Conservation (phyloP, 305 asterid species). For the Fraxinus sp. region DNA sequence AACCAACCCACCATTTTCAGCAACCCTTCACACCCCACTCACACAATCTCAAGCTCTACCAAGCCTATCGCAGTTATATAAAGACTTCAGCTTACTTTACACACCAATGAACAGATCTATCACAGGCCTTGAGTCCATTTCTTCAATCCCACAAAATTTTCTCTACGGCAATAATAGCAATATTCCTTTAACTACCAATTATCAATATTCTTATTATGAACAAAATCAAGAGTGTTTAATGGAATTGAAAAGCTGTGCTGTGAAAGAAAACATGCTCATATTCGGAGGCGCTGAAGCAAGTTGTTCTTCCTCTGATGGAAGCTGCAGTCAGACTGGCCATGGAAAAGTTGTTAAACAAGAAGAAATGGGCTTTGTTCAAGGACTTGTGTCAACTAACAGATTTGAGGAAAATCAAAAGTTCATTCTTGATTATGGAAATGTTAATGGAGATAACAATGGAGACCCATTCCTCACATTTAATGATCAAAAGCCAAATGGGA, state of each 20-base stretch:
- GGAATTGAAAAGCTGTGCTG: constrained; percentile 33
- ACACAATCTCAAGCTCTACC: constrained; percentile 29
- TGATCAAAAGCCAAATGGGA: constrained; percentile 31
- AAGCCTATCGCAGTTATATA: constrained; percentile 26
- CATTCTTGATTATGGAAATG: constrained; percentile 36
- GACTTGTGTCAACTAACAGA: constrained; percentile 21
- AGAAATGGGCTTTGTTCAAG: constrained; percentile 21
- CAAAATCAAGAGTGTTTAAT: constrained; percentile 39
- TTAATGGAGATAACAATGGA: neutral
- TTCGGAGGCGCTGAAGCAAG: constrained; percentile 48
- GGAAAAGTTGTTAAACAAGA: constrained; percentile 54
- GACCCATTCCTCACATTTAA: neutral
- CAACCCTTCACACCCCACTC: constrained; percentile 26
- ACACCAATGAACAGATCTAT: constrained; percentile 26
- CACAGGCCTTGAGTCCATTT: constrained; percentile 20
- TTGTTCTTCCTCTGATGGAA: constrained; percentile 68
- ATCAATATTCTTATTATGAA: constrained; percentile 17
- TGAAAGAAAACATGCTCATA: constrained; percentile 34
- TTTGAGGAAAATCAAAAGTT: constrained; percentile 44
- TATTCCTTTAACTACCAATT: constrained; percentile 22
- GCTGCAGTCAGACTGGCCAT: constrained; percentile 45
- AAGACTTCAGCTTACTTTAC: constrained; percentile 26
- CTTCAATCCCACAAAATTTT: constrained; percentile 31
- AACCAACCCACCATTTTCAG: constrained; percentile 34
- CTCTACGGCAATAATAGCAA: constrained; percentile 22